Evolutionary conservation across 2,329 filamentous ascomycete species (phyloP), one percentile per base, ranked within the genome.

Genomic region (Drechmeria coniospora): DNA sequence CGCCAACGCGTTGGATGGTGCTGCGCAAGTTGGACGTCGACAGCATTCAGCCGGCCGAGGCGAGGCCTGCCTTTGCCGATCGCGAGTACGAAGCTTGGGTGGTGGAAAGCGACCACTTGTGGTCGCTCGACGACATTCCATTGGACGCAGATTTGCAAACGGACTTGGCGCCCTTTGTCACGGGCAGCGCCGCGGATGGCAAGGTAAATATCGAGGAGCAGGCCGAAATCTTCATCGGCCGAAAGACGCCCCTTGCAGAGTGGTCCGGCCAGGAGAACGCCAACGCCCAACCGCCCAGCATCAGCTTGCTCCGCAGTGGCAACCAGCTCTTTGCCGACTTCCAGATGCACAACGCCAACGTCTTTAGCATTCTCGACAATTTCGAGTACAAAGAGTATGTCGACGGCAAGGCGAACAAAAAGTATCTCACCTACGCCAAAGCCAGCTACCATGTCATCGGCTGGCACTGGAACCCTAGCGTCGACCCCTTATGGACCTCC

Each of bases 291-390:
- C 4, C 27, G 15, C 12, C 26, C 19, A 20, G 28, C 24, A 28
- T 43, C 30, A 36, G 28, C 13, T 30, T 42, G 1, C 24, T 43
- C 4, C 15, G 27, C 5, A 36, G 32, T 14, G 23, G 28, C 8
- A 59, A 59, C 29, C 46, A 44, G 18, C 44, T 58, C 2, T 59
- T 61, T 33, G 38, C 53, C 0, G 57, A 61, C 37, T 59, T 44
- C 32, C 52, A 55, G 30, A 37, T 40, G 13, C 57, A 61, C 34
- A 51, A 52, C 35, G 24, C 39, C 6, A 59, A 59, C 29, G 56
- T 60, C 7, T 58, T 61, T 28, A 47, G 41, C 27, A 49, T 54
- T 6, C 13, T 57, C 4, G 57, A 61, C 34, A 51, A 48, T 16
- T 54, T 61, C 12, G 26, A 39, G 6, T 57, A 54, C 29, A n/a